Conservation (phyloP, 2,329 filamentous ascomycete species). For the Ophiostoma sp. region DNA sequence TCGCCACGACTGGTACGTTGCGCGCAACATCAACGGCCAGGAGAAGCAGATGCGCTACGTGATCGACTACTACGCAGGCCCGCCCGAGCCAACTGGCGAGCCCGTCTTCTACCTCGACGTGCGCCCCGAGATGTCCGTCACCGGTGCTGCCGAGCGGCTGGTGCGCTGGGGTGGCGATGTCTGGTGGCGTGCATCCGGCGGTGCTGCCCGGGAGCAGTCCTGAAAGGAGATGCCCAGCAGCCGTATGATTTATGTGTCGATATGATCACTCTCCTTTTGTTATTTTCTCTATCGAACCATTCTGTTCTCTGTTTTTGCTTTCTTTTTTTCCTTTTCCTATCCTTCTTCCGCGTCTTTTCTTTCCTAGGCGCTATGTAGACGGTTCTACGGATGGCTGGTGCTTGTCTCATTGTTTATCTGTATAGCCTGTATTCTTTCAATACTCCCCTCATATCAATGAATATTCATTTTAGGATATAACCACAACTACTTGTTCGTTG, state of each 20-base stretch:
- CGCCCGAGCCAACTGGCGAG: conserved; percentile 75
- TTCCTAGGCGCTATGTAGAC: conserved; percentile 9
- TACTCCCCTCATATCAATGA: conserved; percentile 14
- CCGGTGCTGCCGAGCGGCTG: conserved; percentile 71
- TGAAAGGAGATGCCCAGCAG: not conserved
- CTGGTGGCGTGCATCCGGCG: conserved; percentile 85
- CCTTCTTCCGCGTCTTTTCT: not conserved
- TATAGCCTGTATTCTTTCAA: not conserved
- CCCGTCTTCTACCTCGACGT: conserved; percentile 96
- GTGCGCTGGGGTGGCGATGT: conserved; percentile 88
- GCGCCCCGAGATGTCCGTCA: conserved; percentile 77
- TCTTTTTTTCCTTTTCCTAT: not conserved
- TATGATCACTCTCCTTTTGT: not conserved
- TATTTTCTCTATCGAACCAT: not conserved
- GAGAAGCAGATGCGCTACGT: conserved; percentile 82
- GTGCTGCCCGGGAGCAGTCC: conserved; percentile 48
- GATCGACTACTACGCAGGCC: conserved; percentile 91
- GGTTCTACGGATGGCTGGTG: conserved; percentile 8
- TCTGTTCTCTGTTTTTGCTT: not conserved
- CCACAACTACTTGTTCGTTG: no score
- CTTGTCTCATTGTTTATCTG: not conserved
- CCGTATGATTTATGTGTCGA: conserved; percentile 12
- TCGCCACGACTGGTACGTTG: conserved; percentile 93
- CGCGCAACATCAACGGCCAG: conserved; percentile 61
- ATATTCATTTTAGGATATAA: not conserved